phyloP scores from a whole-genome alignment of 345 rosid genomes.

The Adansonia digitata region DNA sequence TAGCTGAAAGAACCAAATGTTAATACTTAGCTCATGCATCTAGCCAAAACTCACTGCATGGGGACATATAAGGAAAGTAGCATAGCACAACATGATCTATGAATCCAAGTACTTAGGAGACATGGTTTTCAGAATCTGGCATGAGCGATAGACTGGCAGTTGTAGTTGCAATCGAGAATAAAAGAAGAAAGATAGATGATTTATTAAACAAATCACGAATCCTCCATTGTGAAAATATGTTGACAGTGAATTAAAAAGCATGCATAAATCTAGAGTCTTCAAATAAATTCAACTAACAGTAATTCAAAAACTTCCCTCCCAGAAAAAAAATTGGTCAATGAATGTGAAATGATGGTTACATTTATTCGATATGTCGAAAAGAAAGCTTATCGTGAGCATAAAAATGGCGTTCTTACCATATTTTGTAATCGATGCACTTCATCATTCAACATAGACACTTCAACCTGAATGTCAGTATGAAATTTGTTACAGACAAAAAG shows the following conservation, averaged over 20 bases:
- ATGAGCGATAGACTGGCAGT: background rate
- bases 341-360: background rate
- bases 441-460: constrained; percentile 9
- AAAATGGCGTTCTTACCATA: constrained; percentile 2
- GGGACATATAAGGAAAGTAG: background rate
- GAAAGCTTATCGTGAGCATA: background rate
- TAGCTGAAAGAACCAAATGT: constrained; percentile 7
- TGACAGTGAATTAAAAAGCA: background rate
- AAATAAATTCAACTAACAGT: background rate
- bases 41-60: background rate
- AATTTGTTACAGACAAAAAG: background rate
- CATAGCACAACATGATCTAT: background rate
- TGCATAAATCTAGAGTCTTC: background rate
- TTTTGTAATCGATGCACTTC: constrained; percentile 6
- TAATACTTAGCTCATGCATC: background rate
- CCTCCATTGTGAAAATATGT: background rate
- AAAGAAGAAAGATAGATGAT: background rate
- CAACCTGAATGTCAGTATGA: background rate
- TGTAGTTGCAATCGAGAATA: background rate
- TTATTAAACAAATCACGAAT: background rate
- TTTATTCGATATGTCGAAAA: background rate
- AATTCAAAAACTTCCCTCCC: background rate
- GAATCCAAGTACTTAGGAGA: background rate
- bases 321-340: background rate
- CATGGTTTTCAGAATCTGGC: background rate